Base-by-base conservation (phyloP, 2,329 filamentous ascomycete species). In the Penicillium decumbens region DNA sequence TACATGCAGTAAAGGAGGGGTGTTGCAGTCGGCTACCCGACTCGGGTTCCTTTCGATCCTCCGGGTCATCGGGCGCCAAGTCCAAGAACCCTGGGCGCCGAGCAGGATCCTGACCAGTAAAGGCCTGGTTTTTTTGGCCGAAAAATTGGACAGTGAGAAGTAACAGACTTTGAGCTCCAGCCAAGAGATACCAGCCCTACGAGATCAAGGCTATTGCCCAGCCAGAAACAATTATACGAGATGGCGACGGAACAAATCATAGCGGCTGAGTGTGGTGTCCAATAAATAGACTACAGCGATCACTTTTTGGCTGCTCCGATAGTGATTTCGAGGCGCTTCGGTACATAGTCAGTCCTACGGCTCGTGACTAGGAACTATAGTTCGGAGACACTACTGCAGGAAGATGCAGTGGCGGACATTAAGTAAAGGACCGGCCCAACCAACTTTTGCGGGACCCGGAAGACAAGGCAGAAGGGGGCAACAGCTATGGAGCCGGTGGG, bases 11-110 rank as follows among this genome's bases (percentile, higher is more conserved):
- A 41, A 47, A 44, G 47, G 49, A 33, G 49, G 41, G 28, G 44
- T 41, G 46, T 43, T 56, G 45, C 53, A 49, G 9, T 54, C 53
- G 53, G 50, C 45, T 56, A 51, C 40, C 53, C 53, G 53, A 56
- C 28, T 54, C 50, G 48, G 53, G 43, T 47, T 54, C 41, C 23
- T 25, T n/a, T 49, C 3, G 10, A n/a, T 24, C 10, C 37, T 25
- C 10, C 45, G 33, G 29, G 15, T 15, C 28, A 27, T 27, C 12
- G 23, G 29, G 20, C 28, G 32, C 27, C 30, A 29, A 23, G 27
- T 15, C 35, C 37, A 48, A 35, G 32, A 3, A 41, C 27, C 27
- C 43, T 38, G 30, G 45, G 24, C 4, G 24, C 15, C 4, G 24
- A 25, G 7, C 24, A 25, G 24, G 24, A 3, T 25, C 3, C 24